phyloP scores from a whole-genome alignment of 208 protist species.

The Trypanosoma mega region DNA sequence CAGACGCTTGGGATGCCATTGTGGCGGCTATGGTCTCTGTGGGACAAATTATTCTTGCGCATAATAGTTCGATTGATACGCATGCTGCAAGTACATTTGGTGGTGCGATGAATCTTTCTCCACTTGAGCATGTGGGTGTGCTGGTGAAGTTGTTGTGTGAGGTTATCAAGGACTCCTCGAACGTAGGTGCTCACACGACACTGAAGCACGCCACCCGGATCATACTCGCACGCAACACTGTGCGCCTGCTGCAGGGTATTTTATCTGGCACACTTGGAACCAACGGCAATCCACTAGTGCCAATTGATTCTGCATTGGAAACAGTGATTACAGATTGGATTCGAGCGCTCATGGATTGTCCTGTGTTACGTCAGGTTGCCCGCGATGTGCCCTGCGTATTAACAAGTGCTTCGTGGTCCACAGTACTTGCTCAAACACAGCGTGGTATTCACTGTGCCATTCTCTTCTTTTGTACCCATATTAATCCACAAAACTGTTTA shows the following conservation, averaged over 20 bases:
- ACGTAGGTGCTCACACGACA: not conserved
- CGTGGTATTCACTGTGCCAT: conserved; percentile 63
- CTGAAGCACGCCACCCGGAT: conserved; percentile 26
- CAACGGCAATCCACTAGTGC: not conserved
- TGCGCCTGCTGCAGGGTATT: conserved; percentile 55
- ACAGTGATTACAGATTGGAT: conserved; percentile 28
- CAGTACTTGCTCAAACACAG: conserved; percentile 51
- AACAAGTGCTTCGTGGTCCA: conserved; percentile 48
- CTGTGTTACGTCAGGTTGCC: conserved; percentile 16
- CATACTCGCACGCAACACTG: conserved; percentile 47
- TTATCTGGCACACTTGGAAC: conserved; percentile 42
- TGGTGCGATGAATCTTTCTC: not conserved
- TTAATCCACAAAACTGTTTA: conserved; percentile 10
- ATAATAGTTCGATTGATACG: conserved; percentile 8
- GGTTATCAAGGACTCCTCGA: not conserved
- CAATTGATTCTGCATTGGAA: too few relatives aligned
- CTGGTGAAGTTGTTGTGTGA: conserved; percentile 32
- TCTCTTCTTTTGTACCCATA: conserved; percentile 27
- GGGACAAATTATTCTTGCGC: conserved; percentile 22
- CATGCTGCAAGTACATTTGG: not conserved
- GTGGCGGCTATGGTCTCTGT: conserved; percentile 32
- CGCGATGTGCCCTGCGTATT: conserved; percentile 33
- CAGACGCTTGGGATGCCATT: conserved; percentile 46
- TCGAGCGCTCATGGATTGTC: conserved; percentile 25
- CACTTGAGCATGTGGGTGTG: conserved; percentile 6